Percentiles rank a stretch among this genome's conserved stretches.
Evolutionary conservation across 495 filamentous ascomycete species (phyloP).

Genomic region (Xylaria bambusicola): DNA sequence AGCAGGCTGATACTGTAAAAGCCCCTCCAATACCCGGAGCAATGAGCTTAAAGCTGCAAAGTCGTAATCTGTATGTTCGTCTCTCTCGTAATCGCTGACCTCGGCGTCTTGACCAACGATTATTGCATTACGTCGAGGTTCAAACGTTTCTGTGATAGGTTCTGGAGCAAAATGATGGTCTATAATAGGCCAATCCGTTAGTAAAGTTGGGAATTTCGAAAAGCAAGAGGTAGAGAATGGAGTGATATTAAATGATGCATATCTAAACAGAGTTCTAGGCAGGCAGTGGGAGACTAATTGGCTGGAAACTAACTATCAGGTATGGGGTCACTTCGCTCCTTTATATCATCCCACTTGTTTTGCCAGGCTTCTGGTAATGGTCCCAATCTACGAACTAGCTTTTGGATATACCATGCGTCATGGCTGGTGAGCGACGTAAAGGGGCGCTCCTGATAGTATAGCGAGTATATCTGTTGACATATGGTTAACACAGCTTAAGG

Average conservation of each 20-base stretch:
- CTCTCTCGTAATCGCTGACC: conserved; percentile 3
- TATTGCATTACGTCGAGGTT: conserved; percentile 13
- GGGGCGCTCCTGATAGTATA: conserved; percentile 5
- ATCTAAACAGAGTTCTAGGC: too few species aligned
- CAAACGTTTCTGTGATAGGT: conserved; percentile 6
- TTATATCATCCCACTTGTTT: conserved; percentile 5
- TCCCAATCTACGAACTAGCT: not conserved
- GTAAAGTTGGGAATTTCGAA: not conserved
- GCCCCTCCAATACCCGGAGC: not conserved
- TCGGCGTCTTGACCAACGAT: not conserved
- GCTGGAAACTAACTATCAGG: not conserved
- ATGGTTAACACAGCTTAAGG: not conserved
- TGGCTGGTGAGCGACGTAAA: too few species aligned
- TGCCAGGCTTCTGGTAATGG: conserved; percentile 9
- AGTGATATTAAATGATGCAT: too few species aligned
- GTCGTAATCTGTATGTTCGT: conserved; percentile 9
- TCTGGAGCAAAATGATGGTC: not conserved
- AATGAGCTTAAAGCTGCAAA: conserved; percentile 3
- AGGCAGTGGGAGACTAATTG: not conserved
- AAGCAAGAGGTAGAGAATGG: too few species aligned
- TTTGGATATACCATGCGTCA: not conserved
- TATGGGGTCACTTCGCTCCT: not conserved
- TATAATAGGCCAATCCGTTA: not conserved
- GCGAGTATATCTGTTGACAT: conserved; percentile 9
- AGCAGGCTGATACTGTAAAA: not conserved